Evolutionary conservation across 768 basidiomycete species (phyloP).

Genomic region (Leucosporidium yakuticum): DNA sequence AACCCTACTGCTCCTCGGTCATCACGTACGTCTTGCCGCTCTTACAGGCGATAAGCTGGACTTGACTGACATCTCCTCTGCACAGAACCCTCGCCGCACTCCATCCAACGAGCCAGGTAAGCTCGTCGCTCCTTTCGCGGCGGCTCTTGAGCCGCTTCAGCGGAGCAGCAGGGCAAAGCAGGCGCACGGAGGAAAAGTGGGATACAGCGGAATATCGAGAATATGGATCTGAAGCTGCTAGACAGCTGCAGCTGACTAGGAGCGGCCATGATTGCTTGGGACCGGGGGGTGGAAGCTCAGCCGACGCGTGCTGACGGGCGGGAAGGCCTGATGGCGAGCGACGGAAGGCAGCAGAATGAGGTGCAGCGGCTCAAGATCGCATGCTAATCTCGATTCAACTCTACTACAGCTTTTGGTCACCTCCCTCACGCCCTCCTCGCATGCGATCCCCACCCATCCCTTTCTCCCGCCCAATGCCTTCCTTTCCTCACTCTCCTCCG

Average conservation of each 20-base stretch:
- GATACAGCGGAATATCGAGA: not conserved
- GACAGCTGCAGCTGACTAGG: not conserved
- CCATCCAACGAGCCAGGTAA: slow-evolving; percentile 16
- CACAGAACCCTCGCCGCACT: slow-evolving; percentile 12
- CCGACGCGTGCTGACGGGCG: not conserved
- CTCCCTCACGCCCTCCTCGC: slow-evolving; percentile 20
- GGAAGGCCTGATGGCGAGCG: not conserved
- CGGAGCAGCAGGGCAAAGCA: not conserved
- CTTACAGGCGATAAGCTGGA: not conserved
- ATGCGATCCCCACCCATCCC: slow-evolving; percentile 28
- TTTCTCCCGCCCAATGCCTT: slow-evolving; percentile 31
- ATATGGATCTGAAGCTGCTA: not conserved
- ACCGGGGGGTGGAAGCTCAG: not conserved
- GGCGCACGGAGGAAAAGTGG: not conserved
- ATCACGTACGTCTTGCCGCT: not conserved
- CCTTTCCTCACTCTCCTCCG: slow-evolving; percentile 25
- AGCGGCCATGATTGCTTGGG: not conserved
- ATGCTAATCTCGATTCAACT: no score
- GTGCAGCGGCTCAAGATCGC: not conserved
- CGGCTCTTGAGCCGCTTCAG: no score
- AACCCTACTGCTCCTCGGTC: not conserved
- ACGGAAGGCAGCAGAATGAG: not conserved
- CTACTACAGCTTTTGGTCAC: slow-evolving; percentile 22
- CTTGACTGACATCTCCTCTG: no score
- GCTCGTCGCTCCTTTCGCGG: not conserved